phyloP scores from a whole-genome alignment of 805 yeast genomes.

The Starmera quercuum region DNA sequence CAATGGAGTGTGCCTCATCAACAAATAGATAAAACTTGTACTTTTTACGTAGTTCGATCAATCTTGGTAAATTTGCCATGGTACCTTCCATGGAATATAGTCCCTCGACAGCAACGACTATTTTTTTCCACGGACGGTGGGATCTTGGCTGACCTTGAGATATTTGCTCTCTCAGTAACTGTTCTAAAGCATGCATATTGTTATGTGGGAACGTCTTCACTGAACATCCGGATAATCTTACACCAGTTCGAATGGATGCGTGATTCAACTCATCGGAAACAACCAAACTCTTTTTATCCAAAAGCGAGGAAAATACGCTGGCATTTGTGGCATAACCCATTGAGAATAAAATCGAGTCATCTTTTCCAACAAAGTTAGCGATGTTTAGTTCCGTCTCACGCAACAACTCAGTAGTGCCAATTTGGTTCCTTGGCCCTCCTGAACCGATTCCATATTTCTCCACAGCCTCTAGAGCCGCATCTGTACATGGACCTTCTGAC shows the following conservation, averaged over 20 bases:
- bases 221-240: constrained; percentile 85
- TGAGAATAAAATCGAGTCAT: constrained; percentile 76
- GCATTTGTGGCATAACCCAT: constrained; percentile 98
- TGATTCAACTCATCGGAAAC: constrained; percentile 94
- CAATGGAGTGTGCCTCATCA: constrained; percentile 98
- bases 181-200: constrained; percentile 76
- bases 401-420: constrained; percentile 77
- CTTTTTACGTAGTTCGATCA: constrained; percentile 67
- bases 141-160: constrained; percentile 92
- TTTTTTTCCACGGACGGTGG: constrained; percentile 94
- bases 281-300: constrained; percentile 82
- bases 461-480: constrained; percentile 55
- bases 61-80: constrained; percentile 68
- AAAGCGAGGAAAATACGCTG: constrained; percentile 70
- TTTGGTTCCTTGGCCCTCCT: constrained; percentile 66
- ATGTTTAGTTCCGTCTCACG: constrained; percentile 63
- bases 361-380: constrained; percentile 87
- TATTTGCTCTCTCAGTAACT: constrained; percentile 71
- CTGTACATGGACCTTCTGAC: constrained; percentile 86
- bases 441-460: constrained; percentile 69
- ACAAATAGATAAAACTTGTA: constrained; percentile 87
- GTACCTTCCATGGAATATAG: constrained; percentile 92
- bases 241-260: constrained; percentile 92
- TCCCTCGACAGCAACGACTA: constrained; percentile 84
- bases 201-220: constrained; percentile 91